phyloP scores from a whole-genome alignment of 495 filamentous ascomycete species.

The Penicillium daleae region DNA sequence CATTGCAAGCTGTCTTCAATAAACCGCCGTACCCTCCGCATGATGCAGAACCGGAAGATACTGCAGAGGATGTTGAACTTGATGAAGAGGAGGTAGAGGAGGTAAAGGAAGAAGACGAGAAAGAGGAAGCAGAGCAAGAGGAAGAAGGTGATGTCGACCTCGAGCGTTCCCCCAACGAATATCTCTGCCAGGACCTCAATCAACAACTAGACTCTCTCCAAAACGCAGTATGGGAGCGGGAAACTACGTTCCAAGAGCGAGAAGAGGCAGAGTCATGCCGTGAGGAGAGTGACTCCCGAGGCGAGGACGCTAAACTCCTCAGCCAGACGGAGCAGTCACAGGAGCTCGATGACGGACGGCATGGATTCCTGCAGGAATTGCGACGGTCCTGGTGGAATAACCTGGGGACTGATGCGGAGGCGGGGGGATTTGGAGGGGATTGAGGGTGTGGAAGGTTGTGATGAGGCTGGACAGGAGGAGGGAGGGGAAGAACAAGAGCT shows the following conservation, averaged over 20 bases:
- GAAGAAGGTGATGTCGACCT: too few species aligned
- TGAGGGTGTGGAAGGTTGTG: slow-evolving; percentile 8
- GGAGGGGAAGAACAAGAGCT: neutral
- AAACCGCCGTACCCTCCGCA: neutral
- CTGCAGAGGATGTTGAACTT: neutral
- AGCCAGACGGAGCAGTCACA: neutral
- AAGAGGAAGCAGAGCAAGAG: too few species aligned
- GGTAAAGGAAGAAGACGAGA: too few species aligned
- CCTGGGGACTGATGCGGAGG: too few species aligned
- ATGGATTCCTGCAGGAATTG: slow-evolving; percentile 21
- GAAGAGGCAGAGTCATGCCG: too few species aligned
- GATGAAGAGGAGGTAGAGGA: too few species aligned
- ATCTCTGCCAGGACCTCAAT: too few species aligned
- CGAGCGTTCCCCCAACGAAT: too few species aligned
- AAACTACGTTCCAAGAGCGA: too few species aligned
- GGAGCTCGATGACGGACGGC: slow-evolving; percentile 13
- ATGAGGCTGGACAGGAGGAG: slow-evolving; percentile 1
- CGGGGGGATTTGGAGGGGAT: slow-evolving; percentile 29
- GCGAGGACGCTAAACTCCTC: neutral
- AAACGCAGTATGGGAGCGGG: too few species aligned
- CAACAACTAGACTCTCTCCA: too few species aligned
- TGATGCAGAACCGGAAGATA: slow-evolving; percentile 7
- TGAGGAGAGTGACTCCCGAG: neutral
- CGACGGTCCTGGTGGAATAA: slow-evolving; percentile 34
- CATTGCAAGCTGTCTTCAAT: slow-evolving; percentile 9